Evolutionary conservation across 164 flowering plant species (phyloP).

Genomic region (Cinnamomum chago): DNA sequence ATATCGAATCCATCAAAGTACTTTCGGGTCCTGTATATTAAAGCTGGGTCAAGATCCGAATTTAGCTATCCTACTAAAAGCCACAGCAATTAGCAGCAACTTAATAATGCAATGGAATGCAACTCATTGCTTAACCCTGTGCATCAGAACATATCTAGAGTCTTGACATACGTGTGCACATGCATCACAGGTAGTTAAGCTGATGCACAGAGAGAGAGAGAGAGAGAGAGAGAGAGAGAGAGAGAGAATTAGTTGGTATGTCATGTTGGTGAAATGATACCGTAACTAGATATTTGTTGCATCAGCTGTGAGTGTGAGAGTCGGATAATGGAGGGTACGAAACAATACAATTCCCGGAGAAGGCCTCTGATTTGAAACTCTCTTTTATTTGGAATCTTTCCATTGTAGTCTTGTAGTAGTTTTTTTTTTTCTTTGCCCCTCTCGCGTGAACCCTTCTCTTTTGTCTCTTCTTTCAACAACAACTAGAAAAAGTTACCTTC

Average conservation of each 20-base stretch:
- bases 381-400: background rate
- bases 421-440: background rate
- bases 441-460: conserved; percentile 6
- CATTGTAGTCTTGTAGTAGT: background rate
- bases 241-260: conserved; percentile 5
- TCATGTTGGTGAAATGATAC: conserved; percentile 6
- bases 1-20: too few relatives aligned
- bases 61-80: too few relatives aligned
- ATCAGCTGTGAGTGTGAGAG: conserved; percentile 2
- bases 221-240: background rate
- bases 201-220: background rate
- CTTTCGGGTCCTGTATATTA: too few relatives aligned
- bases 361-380: background rate
- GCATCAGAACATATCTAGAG: too few relatives aligned
- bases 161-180: too few relatives aligned
- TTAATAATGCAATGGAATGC: too few relatives aligned
- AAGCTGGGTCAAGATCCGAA: too few relatives aligned
- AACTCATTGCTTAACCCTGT: too few relatives aligned
- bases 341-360: conserved; percentile 2
- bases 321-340: background rate
- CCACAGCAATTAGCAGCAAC: too few relatives aligned
- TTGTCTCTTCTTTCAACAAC: conserved; percentile 4
- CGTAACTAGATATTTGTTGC: conserved; percentile 7
- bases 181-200: too few relatives aligned
- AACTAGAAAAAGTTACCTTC: background rate